Evolutionary conservation across 2,329 filamentous ascomycete genomes (phyloP).

Genomic region (Alternaria sp.): DNA sequence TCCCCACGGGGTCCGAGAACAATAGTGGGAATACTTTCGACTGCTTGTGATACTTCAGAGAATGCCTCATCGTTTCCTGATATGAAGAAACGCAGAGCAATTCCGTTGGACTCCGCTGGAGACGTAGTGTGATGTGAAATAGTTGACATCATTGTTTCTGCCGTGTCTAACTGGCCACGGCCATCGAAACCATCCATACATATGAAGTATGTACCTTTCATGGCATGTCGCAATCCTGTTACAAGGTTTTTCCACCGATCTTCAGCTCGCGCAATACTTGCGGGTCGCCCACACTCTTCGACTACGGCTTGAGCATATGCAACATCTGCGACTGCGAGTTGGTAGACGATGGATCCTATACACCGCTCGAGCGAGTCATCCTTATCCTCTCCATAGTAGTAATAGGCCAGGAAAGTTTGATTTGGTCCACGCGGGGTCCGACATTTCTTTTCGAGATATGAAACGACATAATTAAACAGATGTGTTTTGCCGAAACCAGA

Average conservation of each 20-base stretch:
- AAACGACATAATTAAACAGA: neutral
- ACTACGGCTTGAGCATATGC: conserved; percentile 21
- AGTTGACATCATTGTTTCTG: neutral
- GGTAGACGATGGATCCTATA: conserved; percentile 25
- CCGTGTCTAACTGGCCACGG: neutral
- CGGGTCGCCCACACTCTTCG: neutral
- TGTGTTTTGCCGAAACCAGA: neutral
- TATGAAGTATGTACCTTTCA: conserved; percentile 27
- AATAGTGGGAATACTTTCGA: neutral
- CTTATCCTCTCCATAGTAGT: conserved; percentile 26
- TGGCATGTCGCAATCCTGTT: conserved; percentile 2
- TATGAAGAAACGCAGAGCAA: neutral
- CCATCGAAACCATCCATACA: conserved; percentile 22
- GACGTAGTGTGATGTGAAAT: neutral
- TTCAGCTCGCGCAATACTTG: conserved; percentile 10
- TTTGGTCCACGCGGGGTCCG: neutral
- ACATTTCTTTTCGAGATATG: conserved; percentile 6
- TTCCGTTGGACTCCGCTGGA: neutral
- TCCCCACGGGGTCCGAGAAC: neutral
- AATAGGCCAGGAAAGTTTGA: conserved; percentile 20
- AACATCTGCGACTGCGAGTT: conserved; percentile 14
- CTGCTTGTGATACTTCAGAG: neutral
- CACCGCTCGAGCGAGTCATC: conserved; percentile 23
- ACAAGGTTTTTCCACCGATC: conserved; percentile 18
- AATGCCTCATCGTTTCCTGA: neutral